These are phyloP conservation scores for Gossypium ekmanianum DNA, from an alignment of 345 rosid genomes.

Conservation along the genomic window DNA sequence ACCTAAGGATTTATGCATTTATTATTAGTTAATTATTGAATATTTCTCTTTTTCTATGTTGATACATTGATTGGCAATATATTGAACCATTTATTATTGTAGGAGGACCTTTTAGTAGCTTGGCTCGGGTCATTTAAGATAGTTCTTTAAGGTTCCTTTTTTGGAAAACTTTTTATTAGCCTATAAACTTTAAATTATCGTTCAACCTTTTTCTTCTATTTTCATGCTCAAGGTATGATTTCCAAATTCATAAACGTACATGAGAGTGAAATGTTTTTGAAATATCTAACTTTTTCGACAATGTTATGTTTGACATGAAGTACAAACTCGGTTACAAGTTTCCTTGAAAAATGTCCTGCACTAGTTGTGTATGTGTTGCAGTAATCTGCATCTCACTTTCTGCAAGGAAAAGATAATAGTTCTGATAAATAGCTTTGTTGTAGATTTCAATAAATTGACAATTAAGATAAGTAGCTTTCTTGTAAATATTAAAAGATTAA, in stretches of 20 bases:
- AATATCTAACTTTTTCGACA: background rate
- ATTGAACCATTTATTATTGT: background rate
- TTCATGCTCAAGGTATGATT: background rate
- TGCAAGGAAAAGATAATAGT: background rate
- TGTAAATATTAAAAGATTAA: background rate
- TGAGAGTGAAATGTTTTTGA: constrained; percentile 2
- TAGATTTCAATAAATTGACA: background rate
- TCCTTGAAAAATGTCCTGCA: background rate
- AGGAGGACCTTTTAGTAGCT: background rate
- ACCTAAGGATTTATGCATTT: background rate
- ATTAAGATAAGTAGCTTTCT: background rate
- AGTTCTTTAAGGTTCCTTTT: background rate
- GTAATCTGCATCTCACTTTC: background rate
- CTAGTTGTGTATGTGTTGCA: background rate
- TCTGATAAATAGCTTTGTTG: background rate
- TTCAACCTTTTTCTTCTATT: background rate
- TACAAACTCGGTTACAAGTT: background rate
- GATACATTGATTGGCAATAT: background rate
- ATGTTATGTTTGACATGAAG: background rate
- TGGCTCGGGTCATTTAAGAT: background rate
- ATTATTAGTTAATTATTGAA: background rate
- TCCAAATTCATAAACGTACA: background rate
- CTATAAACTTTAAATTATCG: background rate
- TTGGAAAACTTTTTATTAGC: background rate
- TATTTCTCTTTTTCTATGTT: background rate